phyloP scores from a whole-genome alignment of 306 rosid genomes.

The Dalbergia cultrata region DNA sequence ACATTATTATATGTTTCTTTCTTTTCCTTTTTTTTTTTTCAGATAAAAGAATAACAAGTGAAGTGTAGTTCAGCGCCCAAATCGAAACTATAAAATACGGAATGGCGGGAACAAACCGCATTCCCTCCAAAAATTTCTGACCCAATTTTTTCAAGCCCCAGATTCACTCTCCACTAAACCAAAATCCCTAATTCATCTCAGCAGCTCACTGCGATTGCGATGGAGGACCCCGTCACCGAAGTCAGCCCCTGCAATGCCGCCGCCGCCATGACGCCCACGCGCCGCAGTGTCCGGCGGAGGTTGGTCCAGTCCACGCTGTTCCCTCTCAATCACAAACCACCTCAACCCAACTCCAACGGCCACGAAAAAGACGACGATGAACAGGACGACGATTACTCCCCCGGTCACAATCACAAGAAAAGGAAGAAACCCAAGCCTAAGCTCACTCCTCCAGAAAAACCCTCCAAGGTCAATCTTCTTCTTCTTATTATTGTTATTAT shows the following conservation, averaged over 20 bases:
- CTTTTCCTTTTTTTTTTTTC: too few species aligned
- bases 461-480: conserved; percentile 60
- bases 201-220: neutral
- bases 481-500: neutral
- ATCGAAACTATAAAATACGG: neutral
- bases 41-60: too few species aligned
- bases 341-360: conserved; percentile 47
- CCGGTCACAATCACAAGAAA: conserved; percentile 57
- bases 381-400: conserved; percentile 59
- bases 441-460: conserved; percentile 53
- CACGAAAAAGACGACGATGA: conserved; percentile 41
- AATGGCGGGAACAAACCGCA: conserved; percentile 19
- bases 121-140: conserved; percentile 45
- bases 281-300: conserved; percentile 56
- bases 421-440: conserved; percentile 58
- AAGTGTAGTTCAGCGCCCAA: neutral
- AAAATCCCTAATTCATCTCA: conserved; percentile 38
- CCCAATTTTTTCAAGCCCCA: neutral
- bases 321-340: conserved; percentile 65
- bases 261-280: conserved; percentile 23
- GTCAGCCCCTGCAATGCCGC: conserved; percentile 23
- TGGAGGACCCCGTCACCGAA: conserved; percentile 42
- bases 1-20: too few species aligned
- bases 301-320: conserved; percentile 80
- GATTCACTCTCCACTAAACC: neutral